phyloP scores from a whole-genome alignment of 2,329 filamentous ascomycete species.

The Aspergillus tubingensis region DNA sequence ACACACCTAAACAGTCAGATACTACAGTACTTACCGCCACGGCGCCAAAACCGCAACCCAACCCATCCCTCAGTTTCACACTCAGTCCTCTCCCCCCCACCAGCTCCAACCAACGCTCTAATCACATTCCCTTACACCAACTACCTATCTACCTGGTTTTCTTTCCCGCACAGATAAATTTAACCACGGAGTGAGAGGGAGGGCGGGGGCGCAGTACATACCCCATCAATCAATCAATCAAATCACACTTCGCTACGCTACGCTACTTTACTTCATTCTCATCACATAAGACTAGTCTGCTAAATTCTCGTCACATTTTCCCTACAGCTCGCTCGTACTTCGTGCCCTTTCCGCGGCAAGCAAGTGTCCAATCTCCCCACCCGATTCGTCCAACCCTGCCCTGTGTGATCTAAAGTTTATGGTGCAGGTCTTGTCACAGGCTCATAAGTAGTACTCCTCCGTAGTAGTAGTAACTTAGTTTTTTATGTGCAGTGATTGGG shows the following conservation, averaged over 20 bases:
- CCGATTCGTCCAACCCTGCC: constrained; percentile 15
- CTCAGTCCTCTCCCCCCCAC: background rate
- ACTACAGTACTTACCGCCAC: constrained; percentile 7
- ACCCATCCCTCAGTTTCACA: constrained; percentile 1
- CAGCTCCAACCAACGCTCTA: background rate
- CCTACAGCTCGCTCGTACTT: background rate
- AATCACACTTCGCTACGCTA: too few relatives aligned
- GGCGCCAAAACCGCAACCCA: constrained; percentile 14
- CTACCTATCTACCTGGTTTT: too few relatives aligned
- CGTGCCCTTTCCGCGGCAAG: too few relatives aligned
- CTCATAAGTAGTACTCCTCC: background rate
- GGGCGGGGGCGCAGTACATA: background rate
- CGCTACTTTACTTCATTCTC: too few relatives aligned
- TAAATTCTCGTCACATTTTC: background rate
- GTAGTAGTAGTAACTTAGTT: too few relatives aligned
- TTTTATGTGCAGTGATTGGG: background rate
- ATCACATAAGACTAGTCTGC: too few relatives aligned
- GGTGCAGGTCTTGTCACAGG: constrained; percentile 20
- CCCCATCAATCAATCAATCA: background rate
- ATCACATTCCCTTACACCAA: background rate
- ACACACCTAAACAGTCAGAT: background rate
- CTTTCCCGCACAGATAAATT: constrained; percentile 3
- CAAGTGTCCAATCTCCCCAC: background rate
- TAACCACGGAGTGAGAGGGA: too few relatives aligned
- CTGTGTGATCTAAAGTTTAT: constrained; percentile 27